Evolutionary conservation across 176 grass and related monocot genomes (phyloP).

Genomic region (Thinopyrum elongatum): DNA sequence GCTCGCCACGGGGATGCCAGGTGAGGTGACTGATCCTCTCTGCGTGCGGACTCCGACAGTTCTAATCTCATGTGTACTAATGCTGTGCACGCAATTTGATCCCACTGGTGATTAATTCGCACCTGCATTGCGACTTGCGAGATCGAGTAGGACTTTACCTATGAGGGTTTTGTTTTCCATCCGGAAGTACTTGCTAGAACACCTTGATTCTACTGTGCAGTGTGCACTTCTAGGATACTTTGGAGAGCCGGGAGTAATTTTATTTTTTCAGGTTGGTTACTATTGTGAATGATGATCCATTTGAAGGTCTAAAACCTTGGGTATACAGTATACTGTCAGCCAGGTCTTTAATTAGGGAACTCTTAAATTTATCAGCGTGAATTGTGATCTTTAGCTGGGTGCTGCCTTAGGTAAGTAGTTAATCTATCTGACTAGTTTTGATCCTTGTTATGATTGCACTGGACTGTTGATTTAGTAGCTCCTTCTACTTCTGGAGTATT

Average conservation of each 20-base stretch:
- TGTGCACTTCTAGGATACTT: not conserved
- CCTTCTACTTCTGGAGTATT: not conserved
- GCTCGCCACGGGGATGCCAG: slow-evolving; percentile 52
- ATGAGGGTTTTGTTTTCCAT: not conserved
- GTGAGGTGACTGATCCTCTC: slow-evolving; percentile 35
- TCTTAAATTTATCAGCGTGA: not conserved
- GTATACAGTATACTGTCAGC: not conserved
- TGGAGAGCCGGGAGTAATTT: not conserved
- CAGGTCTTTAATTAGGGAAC: not conserved
- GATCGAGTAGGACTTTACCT: not conserved
- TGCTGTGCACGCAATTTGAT: not conserved
- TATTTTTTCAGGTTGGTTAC: not conserved
- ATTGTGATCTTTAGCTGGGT: not conserved
- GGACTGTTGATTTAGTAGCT: not conserved
- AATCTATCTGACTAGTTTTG: not conserved
- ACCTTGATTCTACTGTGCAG: not conserved
- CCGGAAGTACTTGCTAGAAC: not conserved
- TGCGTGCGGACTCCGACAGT: not conserved
- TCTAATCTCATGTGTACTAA: not conserved
- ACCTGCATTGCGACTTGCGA: not conserved
- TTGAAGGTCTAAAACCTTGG: not conserved
- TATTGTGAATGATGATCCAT: not conserved
- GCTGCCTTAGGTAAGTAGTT: not conserved
- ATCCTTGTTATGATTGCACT: not conserved
- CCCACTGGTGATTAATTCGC: not conserved